Percentiles rank a stretch among this genome's conserved stretches.
These are phyloP conservation scores for Pilaira anomala DNA, from an alignment of 192 early-diverging fungal species.

Conservation along the genomic window DNA sequence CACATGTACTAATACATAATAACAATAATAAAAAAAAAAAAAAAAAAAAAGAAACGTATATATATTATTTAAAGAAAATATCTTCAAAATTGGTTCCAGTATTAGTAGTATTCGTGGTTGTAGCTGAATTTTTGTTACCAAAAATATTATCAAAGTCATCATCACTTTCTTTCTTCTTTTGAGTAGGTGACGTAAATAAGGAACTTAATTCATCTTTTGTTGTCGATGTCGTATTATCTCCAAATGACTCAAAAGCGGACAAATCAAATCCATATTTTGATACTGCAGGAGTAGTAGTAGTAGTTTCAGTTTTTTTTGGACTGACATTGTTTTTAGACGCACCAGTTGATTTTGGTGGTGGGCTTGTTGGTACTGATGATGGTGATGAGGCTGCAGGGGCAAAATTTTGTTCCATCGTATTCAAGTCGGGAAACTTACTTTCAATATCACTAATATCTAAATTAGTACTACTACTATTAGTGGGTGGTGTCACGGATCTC, in stretches of 20 bases:
- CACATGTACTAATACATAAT: neutral
- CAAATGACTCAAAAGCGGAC: constrained; percentile 21
- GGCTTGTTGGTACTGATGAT: neutral
- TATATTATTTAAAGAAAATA: too few species aligned
- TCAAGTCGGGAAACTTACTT: constrained; percentile 37
- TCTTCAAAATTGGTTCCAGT: too few species aligned
- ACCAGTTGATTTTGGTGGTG: neutral
- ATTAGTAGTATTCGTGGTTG: too few species aligned
- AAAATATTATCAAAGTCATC: too few species aligned
- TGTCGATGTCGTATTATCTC: neutral
- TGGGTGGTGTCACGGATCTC: neutral
- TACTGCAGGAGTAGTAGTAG: neutral
- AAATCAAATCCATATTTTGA: constrained; percentile 38
- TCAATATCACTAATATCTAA: constrained; percentile 38
- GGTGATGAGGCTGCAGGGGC: neutral
- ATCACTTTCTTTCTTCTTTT: neutral
- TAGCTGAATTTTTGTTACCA: too few species aligned
- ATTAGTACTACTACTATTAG: constrained; percentile 8
- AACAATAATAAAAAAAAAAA: neutral
- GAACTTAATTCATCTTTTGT: constrained; percentile 24
- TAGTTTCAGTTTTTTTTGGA: neutral
- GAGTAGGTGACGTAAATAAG: constrained; percentile 4
- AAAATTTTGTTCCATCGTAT: constrained; percentile 35
- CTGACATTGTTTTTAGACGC: neutral
- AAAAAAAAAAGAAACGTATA: neutral